A percentile compares a stretch with the other conserved stretches of the same genome.
phyloP scores from a whole-genome alignment of 2,329 filamentous ascomycete genomes.

The Ilyonectria robusta region DNA sequence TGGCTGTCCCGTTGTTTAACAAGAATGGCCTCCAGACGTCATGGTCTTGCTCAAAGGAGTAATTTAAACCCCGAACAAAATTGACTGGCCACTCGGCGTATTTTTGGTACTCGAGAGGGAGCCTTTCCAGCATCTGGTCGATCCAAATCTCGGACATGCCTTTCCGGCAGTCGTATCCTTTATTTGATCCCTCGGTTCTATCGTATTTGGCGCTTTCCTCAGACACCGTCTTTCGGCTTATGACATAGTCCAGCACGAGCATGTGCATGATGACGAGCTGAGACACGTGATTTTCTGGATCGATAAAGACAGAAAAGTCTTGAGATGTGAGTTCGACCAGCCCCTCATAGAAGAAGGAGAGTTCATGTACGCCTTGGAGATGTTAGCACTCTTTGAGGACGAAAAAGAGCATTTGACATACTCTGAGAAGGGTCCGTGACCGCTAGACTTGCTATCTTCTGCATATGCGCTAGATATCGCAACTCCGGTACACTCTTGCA shows the following conservation, averaged over 20 bases:
- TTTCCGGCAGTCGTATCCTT: conserved; percentile 41
- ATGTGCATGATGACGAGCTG: conserved; percentile 57
- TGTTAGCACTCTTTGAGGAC: conserved; percentile 16
- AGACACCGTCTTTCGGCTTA: conserved; percentile 42
- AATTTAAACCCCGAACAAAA: conserved; percentile 41
- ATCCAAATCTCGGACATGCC: conserved; percentile 56
- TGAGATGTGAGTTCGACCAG: conserved; percentile 46
- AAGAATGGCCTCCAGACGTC: conserved; percentile 44
- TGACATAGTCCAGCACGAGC: conserved; percentile 51
- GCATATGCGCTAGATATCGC: conserved; percentile 49
- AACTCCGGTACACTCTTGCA: conserved; percentile 52
- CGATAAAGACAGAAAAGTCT: conserved; percentile 52
- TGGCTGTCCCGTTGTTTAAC: conserved; percentile 32
- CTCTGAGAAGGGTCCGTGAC: conserved; percentile 48
- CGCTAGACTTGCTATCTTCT: conserved; percentile 47
- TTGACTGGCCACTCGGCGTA: conserved; percentile 53
- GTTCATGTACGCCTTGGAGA: conserved; percentile 43
- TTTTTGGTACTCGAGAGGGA: conserved; percentile 49
- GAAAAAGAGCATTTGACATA: conserved; percentile 31
- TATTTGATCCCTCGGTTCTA: background rate
- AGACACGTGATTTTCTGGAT: conserved; percentile 49
- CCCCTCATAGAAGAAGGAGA: conserved; percentile 48
- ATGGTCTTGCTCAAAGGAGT: conserved; percentile 41
- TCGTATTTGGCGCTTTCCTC: conserved; percentile 10
- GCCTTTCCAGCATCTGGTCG: conserved; percentile 50